Conservation (phyloP, 2,329 filamentous ascomycete species). For the Fusarium phyllophilum region DNA sequence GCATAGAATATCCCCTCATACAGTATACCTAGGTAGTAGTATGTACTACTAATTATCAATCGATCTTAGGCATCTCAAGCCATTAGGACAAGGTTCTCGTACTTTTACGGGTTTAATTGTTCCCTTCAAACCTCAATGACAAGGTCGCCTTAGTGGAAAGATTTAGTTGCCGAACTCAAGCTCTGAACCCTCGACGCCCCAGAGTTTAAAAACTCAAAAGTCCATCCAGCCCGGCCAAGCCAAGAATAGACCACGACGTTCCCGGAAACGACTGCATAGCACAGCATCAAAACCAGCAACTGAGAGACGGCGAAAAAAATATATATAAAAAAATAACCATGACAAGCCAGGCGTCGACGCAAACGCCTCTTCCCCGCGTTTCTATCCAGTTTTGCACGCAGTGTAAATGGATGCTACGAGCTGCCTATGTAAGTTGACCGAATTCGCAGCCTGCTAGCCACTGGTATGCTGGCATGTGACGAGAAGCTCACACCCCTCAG, state of each 20-base stretch:
- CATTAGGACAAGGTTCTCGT: background rate
- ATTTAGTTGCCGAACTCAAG: background rate
- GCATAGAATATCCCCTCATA: background rate
- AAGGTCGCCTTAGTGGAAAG: background rate
- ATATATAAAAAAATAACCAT: background rate
- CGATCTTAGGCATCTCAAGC: background rate
- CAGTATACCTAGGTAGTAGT: background rate
- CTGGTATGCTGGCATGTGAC: background rate
- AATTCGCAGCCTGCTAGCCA: background rate
- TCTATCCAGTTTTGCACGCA: slow-evolving; percentile 94
- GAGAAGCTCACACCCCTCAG: slow-evolving; percentile 54
- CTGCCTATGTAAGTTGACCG: slow-evolving; percentile 76
- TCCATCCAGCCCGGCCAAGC: background rate
- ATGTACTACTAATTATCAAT: background rate
- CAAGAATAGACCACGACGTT: slow-evolving; percentile 23
- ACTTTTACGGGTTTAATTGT: background rate
- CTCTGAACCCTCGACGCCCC: slow-evolving; percentile 6
- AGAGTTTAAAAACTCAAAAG: slow-evolving; percentile 16
- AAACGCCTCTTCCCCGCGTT: slow-evolving; percentile 68
- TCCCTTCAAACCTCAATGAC: background rate
- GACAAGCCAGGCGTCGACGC: slow-evolving; percentile 20
- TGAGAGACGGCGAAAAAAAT: background rate
- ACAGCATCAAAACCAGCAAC: background rate
- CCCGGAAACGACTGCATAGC: slow-evolving; percentile 9
- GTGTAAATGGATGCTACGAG: slow-evolving; percentile 90